Conservation (phyloP, 805 yeast genomes). For the Zygotorulaspora sp. region DNA sequence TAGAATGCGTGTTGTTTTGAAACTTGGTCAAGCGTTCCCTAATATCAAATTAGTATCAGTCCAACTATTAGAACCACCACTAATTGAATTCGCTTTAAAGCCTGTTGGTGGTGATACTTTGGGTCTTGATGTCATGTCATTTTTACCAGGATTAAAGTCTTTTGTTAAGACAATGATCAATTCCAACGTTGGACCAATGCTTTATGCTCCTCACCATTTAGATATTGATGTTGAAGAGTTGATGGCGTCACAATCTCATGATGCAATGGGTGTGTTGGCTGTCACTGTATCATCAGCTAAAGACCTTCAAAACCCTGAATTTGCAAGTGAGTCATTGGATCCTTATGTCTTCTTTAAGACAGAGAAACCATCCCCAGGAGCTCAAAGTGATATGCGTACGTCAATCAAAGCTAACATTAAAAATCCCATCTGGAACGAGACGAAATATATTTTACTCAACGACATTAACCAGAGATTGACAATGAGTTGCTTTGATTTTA, state of each 20-base stretch:
- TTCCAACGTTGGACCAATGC: constrained; percentile 66
- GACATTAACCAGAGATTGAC: constrained; percentile 52
- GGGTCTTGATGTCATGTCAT: constrained; percentile 79
- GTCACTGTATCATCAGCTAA: constrained; percentile 55
- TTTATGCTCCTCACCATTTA: constrained; percentile 76
- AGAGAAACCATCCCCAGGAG: constrained; percentile 43
- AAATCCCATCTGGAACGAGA: constrained; percentile 64
- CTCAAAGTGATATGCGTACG: constrained; percentile 42
- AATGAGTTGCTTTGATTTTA: constrained; percentile 52
- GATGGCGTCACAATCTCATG: constrained; percentile 58
- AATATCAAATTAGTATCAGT: constrained; percentile 68
- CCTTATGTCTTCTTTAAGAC: constrained; percentile 53
- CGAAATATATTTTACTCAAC: constrained; percentile 55
- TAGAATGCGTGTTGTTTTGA: constrained; percentile 58
- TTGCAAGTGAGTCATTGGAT: constrained; percentile 43
- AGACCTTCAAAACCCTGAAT: constrained; percentile 41
- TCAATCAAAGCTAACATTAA: constrained; percentile 52
- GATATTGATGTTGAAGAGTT: constrained; percentile 72
- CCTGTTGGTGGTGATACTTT: constrained; percentile 89
- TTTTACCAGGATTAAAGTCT: constrained; percentile 72
- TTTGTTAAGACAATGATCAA: constrained; percentile 69
- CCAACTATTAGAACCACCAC: constrained; percentile 72
- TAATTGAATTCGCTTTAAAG: constrained; percentile 71
- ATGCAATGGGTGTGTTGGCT: constrained; percentile 65
- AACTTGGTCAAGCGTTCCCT: constrained; percentile 65